phyloP scores from a whole-genome alignment of 805 yeast species.

The Saccharomycopsis sp. region DNA sequence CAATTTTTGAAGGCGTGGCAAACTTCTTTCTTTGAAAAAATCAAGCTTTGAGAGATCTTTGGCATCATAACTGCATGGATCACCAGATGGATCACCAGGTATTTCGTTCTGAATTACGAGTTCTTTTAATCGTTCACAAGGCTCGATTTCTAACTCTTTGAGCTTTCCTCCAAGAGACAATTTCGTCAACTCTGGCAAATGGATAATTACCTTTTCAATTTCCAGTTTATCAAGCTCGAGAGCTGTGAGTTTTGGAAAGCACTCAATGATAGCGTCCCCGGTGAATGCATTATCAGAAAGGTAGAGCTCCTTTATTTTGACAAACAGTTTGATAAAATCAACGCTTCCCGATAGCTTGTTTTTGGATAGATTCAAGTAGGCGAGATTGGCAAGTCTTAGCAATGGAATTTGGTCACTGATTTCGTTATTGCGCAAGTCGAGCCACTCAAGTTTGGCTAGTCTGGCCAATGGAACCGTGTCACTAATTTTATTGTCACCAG shows the following conservation, averaged over 20 bases:
- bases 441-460: not conserved
- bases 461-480: not conserved
- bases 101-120: too few species aligned
- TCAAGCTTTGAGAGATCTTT: too few species aligned
- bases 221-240: not conserved
- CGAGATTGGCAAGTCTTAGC: not conserved
- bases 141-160: not conserved
- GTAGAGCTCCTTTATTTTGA: not conserved
- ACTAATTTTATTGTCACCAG: not conserved
- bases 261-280: not conserved
- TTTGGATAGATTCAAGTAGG: not conserved
- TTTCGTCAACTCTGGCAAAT: not conserved
- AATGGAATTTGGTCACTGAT: not conserved
- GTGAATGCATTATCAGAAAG: not conserved
- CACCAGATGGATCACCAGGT: too few species aligned
- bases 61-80: too few species aligned
- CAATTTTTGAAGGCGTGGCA: not conserved
- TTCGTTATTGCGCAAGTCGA: not conserved
- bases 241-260: not conserved
- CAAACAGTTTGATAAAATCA: not conserved
- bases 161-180: not conserved
- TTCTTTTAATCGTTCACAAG: not conserved
- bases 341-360: not conserved
- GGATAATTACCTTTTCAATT: not conserved
- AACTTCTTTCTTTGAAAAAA: not conserved